Base-by-base conservation (phyloP, 805 yeast species). In the Vanderwaltozyma yarrowii region DNA sequence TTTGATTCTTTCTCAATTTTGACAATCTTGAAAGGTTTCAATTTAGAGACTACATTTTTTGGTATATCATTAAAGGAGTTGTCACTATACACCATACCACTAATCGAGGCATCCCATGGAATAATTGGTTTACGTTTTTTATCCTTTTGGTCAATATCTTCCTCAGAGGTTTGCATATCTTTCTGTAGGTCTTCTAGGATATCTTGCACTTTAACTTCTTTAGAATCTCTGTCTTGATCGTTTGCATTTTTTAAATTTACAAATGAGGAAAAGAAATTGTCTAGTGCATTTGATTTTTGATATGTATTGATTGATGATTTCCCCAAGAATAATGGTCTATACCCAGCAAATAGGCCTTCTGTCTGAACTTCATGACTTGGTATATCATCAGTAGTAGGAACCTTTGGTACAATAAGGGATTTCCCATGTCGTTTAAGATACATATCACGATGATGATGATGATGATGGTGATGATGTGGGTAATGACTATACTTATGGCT, bases 1-100 rank as follows among this genome's bases (percentile, higher is more conserved):
- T 78, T 77, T 64, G 78, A 72, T 58, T 73, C 71, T 78, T 80
- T 70, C 76, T 84, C 64, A 74, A 74, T 62, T 77, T 71, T 66
- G 85, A 75, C 42, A 32, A 59, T 38, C 38, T 48, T 51, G 44
- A 62, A 66, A 0, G 71, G 69, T 19, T 56, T 60, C 27, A 67
- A 43, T 23, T 52, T 51, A 12, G 50, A 47, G 0, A 67, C 65
- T 7, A 65, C 54, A 13, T 51, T 48, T 37, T 57, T 56, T 2
- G 73, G 71, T 2, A 67, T 55, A 24, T 52, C 46, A 40, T 54
- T 52, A 44, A 62, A 58, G 4, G 62, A 43, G 15, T 54, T 48
- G 36, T 61, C 63, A 23, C 58, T 52, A 36, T 57, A 58, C 12
- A 55, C 45, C 47, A 61, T 35, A 2, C 68, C 68, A 30, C 65